Percentiles rank a stretch among this genome's conserved stretches.
These are phyloP conservation scores for Agrocybe praecox DNA, from an alignment of 768 basidiomycete genomes.

Conservation along the genomic window DNA sequence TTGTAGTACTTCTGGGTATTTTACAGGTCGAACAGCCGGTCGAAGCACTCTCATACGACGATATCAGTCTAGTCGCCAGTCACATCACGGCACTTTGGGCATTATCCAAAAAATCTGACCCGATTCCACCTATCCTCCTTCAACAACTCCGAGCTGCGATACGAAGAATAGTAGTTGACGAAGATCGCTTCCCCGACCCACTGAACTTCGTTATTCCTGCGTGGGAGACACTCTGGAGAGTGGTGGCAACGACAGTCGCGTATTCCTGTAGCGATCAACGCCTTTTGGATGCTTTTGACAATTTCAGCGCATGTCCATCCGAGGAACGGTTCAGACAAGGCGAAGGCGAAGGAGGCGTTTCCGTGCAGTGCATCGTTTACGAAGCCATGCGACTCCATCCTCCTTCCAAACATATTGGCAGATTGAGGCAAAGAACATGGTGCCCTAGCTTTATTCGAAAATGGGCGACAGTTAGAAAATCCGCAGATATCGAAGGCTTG, in stretches of 20 bases:
- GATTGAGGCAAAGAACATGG: constrained; percentile 16
- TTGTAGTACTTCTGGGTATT: constrained; percentile 46
- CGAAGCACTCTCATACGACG: constrained; percentile 27
- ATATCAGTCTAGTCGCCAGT: constrained; percentile 37
- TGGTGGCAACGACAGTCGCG: constrained; percentile 48
- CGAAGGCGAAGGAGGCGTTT: constrained; percentile 18
- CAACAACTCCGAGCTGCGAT: constrained; percentile 36
- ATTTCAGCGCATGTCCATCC: constrained; percentile 35
- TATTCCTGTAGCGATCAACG: constrained; percentile 31
- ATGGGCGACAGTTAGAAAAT: constrained; percentile 13
- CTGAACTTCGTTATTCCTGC: constrained; percentile 57
- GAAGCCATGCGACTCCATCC: constrained; percentile 55
- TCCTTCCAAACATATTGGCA: constrained; percentile 49
- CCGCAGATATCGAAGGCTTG: constrained; percentile 37
- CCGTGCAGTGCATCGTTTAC: constrained; percentile 36
- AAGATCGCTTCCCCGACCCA: constrained; percentile 34
- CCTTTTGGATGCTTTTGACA: constrained; percentile 30
- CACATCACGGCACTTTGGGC: constrained; percentile 51
- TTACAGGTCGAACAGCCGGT: constrained; percentile 32
- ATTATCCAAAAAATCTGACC: constrained; percentile 38
- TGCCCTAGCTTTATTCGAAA: constrained; percentile 8
- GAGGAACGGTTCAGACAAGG: constrained; percentile 26
- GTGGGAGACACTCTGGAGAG: constrained; percentile 67
- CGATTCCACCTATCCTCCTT: constrained; percentile 33
- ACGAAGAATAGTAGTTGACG: constrained; percentile 40